Conservation (phyloP, 1,284 basidiomycete species). For the Austroboletus olivaceoglutinosus region DNA sequence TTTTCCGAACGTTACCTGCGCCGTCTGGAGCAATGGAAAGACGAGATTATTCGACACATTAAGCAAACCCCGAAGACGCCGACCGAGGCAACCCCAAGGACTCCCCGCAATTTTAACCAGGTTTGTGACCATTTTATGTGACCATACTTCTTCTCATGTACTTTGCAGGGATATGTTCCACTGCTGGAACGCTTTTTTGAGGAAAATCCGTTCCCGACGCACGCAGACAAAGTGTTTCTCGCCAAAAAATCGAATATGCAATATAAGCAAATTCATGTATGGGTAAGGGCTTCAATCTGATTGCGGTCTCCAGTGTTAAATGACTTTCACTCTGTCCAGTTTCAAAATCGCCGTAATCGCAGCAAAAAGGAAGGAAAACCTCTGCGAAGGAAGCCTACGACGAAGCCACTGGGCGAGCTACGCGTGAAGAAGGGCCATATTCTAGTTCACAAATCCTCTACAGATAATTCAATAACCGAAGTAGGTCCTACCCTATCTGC, state of each 20-base stretch:
- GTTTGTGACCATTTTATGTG: neutral
- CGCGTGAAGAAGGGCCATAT: too few species aligned
- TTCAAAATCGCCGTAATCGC: slow-evolving; percentile 25
- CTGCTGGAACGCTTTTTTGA: slow-evolving; percentile 51
- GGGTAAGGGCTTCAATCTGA: slow-evolving; percentile 38
- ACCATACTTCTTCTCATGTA: rapidly evolving
- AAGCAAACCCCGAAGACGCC: neutral
- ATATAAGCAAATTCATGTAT: slow-evolving; percentile 54
- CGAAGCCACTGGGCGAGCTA: rapidly evolving
- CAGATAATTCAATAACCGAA: too few species aligned
- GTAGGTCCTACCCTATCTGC: too few species aligned
- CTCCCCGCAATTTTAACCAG: slow-evolving; percentile 10
- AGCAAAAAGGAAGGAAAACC: slow-evolving; percentile 8
- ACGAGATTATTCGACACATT: neutral
- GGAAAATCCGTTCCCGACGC: slow-evolving; percentile 48
- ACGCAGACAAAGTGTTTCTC: slow-evolving; percentile 41
- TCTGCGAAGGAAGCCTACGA: slow-evolving; percentile 6
- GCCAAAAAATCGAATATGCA: slow-evolving; percentile 49
- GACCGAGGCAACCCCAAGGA: neutral
- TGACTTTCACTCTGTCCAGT: slow-evolving; percentile 1
- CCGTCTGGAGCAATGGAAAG: neutral
- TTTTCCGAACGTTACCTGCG: neutral
- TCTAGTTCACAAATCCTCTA: too few species aligned
- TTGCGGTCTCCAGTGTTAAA: neutral
- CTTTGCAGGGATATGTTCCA: slow-evolving; percentile 43